Evolutionary conservation across 2,329 filamentous ascomycete species (phyloP).

Genomic region (Pyrenochaeta sp.): DNA sequence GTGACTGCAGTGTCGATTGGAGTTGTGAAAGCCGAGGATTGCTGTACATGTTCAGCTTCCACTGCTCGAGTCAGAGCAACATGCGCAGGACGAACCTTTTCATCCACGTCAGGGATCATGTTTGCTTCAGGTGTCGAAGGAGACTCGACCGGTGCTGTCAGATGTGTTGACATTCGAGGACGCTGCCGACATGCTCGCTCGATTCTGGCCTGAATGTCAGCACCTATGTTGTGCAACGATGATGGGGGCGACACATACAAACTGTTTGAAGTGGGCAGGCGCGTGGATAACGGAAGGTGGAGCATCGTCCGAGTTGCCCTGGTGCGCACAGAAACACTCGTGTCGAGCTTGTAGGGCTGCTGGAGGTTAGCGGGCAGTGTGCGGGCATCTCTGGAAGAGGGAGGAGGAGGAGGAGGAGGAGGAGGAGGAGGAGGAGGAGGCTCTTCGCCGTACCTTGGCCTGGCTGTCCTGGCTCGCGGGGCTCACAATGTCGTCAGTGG

Average conservation of each 20-base stretch:
- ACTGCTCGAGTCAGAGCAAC: slow-evolving; percentile 25
- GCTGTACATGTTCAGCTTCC: slow-evolving; percentile 43
- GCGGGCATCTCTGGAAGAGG: too few relatives aligned
- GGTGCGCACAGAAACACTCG: slow-evolving; percentile 48
- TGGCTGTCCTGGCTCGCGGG: slow-evolving; percentile 42
- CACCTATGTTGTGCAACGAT: slow-evolving; percentile 39
- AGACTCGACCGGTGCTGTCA: slow-evolving; percentile 48
- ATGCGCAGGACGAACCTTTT: slow-evolving; percentile 44
- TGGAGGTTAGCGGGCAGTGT: neutral
- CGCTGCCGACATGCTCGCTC: slow-evolving; percentile 36
- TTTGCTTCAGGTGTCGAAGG: slow-evolving; percentile 49
- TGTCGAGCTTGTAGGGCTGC: slow-evolving; percentile 57
- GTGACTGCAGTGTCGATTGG: slow-evolving; percentile 78
- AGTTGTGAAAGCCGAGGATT: slow-evolving; percentile 65
- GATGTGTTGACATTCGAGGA: slow-evolving; percentile 43
- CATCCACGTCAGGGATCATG: slow-evolving; percentile 47
- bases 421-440: too few relatives aligned
- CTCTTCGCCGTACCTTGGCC: slow-evolving; percentile 33
- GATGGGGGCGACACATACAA: slow-evolving; percentile 62
- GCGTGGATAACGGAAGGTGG: slow-evolving; percentile 92
- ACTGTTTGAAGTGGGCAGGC: slow-evolving; percentile 80
- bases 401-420: too few relatives aligned
- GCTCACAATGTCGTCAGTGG: slow-evolving; percentile 46
- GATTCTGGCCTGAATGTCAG: slow-evolving; percentile 42
- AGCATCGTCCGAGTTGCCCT: slow-evolving; percentile 72